Base-by-base conservation (phyloP, 2,329 filamentous ascomycete genomes). In the Coniochaeta hoffmannii region DNA sequence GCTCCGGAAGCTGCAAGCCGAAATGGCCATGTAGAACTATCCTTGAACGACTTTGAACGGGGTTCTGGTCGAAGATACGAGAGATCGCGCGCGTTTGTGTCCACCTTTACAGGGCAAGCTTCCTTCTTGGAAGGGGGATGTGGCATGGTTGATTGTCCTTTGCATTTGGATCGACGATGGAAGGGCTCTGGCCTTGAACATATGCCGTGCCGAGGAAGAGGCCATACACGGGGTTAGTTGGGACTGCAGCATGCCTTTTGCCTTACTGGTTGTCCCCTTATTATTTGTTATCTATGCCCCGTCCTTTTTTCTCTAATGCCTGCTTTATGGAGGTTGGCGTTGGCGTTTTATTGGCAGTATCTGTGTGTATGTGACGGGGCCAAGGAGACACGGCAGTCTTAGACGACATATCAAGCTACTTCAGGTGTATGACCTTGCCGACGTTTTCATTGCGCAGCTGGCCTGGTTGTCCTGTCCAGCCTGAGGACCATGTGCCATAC, bases 1-100 rank as follows among this genome's bases (percentile, higher is more conserved):
- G 76, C 78, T 97, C 67, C 84, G 88, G 72, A 97, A 94, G 75
- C 73, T 99, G 63, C 91, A 96, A 70, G 92, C 90, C 34, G 93
- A 97, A 73, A 97, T 97, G 93, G 92, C 92, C 61, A 96, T 97
- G 87, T 96, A 46, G 41, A 26, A 7, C 24, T 11, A 15, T 22
- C 19, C 11, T 19, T n/a, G 3, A 15, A 19, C 14, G 12, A 3
- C 9, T n/a, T 6, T n/a, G 22, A 3, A 8, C 19, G 3, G 1
- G 3, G 19, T 46, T 17, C 10, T 41, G n/a, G 17, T 19, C 36
- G 17, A 22, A 19, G 17, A 22, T 41, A 41, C 10, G 36, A 4
- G 36, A 41, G 17, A 9, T 22, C 36, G 19, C 17, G 22, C n/a
- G n/a, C n/a, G 17, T 19, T 10, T 4, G 10, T 10, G n/a, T 22